A percentile compares a stretch with the other conserved stretches of the same genome.
These are phyloP conservation scores for Sporisorium reilianum DNA, from an alignment of 1,284 basidiomycete genomes.

Conservation along the genomic window DNA sequence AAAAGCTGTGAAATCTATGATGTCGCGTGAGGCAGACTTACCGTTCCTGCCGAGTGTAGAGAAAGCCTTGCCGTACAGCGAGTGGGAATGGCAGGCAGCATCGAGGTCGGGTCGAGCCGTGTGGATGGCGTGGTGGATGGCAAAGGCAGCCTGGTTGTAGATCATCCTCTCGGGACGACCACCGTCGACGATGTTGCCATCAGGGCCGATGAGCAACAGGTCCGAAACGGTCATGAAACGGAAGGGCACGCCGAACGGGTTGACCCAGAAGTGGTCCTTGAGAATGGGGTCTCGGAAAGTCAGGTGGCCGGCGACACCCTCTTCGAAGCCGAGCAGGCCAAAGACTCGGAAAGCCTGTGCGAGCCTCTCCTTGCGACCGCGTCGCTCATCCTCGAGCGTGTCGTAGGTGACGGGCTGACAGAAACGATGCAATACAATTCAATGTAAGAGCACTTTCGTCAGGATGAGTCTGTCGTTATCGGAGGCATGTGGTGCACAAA, in stretches of 20 bases:
- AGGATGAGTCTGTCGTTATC: neutral
- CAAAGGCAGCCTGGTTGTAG: conserved; percentile 72
- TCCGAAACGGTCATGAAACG: conserved; percentile 55
- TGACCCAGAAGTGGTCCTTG: conserved; percentile 74
- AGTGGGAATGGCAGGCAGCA: conserved; percentile 78
- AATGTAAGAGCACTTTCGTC: too few relatives aligned
- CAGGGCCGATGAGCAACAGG: conserved; percentile 56
- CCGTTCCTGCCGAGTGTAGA: conserved; percentile 75
- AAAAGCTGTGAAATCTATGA: too few relatives aligned
- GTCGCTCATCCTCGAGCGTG: conserved; percentile 72
- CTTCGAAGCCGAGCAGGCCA: conserved; percentile 75
- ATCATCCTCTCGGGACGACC: conserved; percentile 55
- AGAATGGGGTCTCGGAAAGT: conserved; percentile 75
- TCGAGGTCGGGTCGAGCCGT: conserved; percentile 76
- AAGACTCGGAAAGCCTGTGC: conserved; percentile 74
- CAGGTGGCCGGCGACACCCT: conserved; percentile 74
- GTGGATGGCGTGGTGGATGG: conserved; percentile 75
- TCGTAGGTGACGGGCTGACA: conserved; percentile 68
- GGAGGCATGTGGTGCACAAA: neutral
- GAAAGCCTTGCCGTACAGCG: conserved; percentile 75
- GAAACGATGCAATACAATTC: neutral
- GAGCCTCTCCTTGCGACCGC: conserved; percentile 74
- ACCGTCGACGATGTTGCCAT: conserved; percentile 52
- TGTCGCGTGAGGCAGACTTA: conserved; percentile 14
- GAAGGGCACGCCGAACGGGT: conserved; percentile 59